A percentile compares a stretch with the other conserved stretches of the same genome.
phyloP scores from a whole-genome alignment of 345 rosid genomes.

The Citrus unshiu region DNA sequence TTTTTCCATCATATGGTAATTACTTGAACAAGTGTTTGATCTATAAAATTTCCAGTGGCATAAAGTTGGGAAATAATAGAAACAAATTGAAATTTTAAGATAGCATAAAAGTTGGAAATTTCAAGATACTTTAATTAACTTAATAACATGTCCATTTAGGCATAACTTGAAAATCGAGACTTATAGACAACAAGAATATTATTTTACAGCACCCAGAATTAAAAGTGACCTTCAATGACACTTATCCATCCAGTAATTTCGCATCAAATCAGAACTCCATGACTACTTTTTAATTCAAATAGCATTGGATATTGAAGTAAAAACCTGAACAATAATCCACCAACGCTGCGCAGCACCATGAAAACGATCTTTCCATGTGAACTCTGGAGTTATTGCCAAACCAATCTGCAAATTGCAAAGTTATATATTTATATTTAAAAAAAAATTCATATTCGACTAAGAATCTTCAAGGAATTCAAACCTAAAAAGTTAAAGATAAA shows the following conservation, averaged over 20 bases:
- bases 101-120: background rate
- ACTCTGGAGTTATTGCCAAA: slow-evolving; percentile 79
- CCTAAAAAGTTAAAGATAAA: background rate
- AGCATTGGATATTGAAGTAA: slow-evolving; percentile 13
- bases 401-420: slow-evolving; percentile 56
- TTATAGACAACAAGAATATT: background rate
- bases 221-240: background rate
- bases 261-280: background rate
- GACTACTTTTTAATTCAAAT: background rate
- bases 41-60: background rate
- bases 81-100: background rate
- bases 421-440: background rate
- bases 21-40: background rate
- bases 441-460: background rate
- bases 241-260: background rate
- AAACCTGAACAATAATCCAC: slow-evolving; percentile 97
- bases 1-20: background rate
- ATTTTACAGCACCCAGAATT: background rate
- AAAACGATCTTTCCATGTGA: slow-evolving; percentile 90
- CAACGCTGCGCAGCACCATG: slow-evolving; percentile 90
- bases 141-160: background rate
- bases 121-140: background rate
- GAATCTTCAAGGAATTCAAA: slow-evolving; percentile 1
- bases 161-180: background rate
- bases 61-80: background rate